Evolutionary conservation across 1,139 yeast species (phyloP).

Genomic region (Petasospora fabianii): DNA sequence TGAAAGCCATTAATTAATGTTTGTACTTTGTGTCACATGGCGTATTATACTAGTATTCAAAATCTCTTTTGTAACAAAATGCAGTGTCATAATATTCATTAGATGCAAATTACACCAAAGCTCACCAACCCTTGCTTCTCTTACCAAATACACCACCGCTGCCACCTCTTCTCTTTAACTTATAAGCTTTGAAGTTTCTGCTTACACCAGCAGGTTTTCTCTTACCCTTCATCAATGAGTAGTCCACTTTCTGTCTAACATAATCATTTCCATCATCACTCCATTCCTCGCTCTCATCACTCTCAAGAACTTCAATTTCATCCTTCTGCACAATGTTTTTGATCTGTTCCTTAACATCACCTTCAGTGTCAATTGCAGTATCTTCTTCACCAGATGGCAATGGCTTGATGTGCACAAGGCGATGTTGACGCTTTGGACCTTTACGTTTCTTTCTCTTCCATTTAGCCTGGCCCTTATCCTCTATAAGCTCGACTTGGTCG

Average conservation of each 20-base stretch:
- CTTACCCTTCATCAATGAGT: conserved; percentile 8
- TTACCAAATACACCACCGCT: conserved; percentile 17
- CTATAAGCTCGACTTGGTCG: conserved; percentile 12
- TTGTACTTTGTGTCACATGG: too few relatives aligned
- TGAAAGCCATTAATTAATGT: too few relatives aligned
- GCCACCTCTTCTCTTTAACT: conserved; percentile 22
- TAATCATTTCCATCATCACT: conserved; percentile 31
- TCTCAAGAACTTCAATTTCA: conserved; percentile 1
- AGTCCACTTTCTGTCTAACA: conserved; percentile 21
- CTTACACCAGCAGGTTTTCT: conserved; percentile 14
- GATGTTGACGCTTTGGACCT: conserved; percentile 57
- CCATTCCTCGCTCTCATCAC: conserved; percentile 23
- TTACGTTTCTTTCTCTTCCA: conserved; percentile 28
- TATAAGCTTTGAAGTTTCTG: conserved; percentile 22
- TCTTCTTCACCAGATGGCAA: conserved; percentile 23
- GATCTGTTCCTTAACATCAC: conserved; percentile 18
- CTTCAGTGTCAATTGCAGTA: conserved; percentile 11
- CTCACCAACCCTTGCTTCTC: conserved; percentile 21
- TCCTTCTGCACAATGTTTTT: conserved; percentile 9
- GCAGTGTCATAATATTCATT: too few relatives aligned
- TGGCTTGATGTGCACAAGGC: conserved; percentile 56
- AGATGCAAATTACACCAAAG: too few relatives aligned
- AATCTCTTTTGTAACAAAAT: too few relatives aligned
- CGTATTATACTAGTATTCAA: too few relatives aligned
- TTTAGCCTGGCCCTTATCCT: conserved; percentile 13